Conservation (phyloP, 257 asterid species). For the Oldenlandia corymbosa region DNA sequence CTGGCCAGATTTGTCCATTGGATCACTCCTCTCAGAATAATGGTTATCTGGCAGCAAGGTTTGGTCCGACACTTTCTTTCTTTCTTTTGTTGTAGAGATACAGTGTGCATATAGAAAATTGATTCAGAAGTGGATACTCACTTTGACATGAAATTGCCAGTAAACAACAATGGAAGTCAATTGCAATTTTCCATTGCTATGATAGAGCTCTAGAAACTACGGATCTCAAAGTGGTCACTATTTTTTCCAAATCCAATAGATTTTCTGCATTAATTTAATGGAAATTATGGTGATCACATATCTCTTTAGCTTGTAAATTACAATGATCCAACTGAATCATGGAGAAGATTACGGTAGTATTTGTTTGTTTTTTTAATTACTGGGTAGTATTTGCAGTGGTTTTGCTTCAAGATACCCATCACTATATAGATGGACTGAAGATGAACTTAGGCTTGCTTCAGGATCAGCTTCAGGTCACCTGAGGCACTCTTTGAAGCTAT, state of each 20-base stretch:
- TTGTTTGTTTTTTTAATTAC: background rate
- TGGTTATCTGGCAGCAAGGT: constrained; percentile 37
- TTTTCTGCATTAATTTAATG: background rate
- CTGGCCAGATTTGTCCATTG: constrained; percentile 54
- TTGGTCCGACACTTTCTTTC: background rate
- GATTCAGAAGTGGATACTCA: background rate
- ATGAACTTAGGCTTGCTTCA: constrained; percentile 72
- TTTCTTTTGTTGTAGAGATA: background rate
- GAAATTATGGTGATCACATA: too few relatives aligned
- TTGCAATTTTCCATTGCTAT: background rate
- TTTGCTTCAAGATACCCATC: constrained; percentile 20
- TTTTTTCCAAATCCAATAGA: background rate
- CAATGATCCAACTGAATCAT: background rate
- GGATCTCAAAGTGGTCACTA: background rate
- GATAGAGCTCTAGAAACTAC: constrained; percentile 1
- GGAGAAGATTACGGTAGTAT: background rate
- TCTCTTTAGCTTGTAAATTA: background rate
- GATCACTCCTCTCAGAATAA: constrained; percentile 19
- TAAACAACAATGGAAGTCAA: background rate
- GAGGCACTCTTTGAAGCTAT: constrained; percentile 52
- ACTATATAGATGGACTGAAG: constrained; percentile 56
- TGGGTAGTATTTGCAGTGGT: constrained; percentile 17
- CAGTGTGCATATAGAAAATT: background rate
- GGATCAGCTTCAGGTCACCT: constrained; percentile 47
- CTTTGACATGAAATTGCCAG: background rate